Evolutionary conservation across 2,329 filamentous ascomycete species (phyloP).

Genomic region (Nemania sp.): DNA sequence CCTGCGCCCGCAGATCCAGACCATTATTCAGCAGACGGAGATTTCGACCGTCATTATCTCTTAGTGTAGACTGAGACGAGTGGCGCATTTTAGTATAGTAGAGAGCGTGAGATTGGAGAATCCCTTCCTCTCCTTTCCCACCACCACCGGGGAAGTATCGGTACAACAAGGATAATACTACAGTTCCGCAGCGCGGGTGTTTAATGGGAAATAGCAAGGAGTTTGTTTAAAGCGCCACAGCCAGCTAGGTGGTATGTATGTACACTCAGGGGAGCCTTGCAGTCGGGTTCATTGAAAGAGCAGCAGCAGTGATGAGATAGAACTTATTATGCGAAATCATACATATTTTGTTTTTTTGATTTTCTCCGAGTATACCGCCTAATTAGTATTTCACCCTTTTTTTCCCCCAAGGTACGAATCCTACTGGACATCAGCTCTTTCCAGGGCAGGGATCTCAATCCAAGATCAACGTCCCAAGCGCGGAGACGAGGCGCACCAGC

Average conservation of each 20-base stretch:
- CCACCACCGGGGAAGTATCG: conserved; percentile 10
- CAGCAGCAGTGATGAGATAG: conserved; percentile 16
- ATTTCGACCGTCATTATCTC: conserved; percentile 11
- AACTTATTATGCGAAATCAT: conserved; percentile 5
- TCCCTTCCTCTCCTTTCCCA: too few relatives aligned
- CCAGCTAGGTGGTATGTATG: too few relatives aligned
- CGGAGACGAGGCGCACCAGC: background rate
- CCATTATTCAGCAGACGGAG: conserved; percentile 35
- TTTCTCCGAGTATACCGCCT: conserved; percentile 4
- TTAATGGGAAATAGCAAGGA: conserved; percentile 13
- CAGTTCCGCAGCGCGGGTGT: conserved; percentile 22
- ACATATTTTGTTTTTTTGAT: conserved; percentile 4
- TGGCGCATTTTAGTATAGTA: background rate
- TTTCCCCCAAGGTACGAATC: too few relatives aligned
- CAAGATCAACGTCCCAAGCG: background rate
- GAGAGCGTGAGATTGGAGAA: conserved; percentile 4
- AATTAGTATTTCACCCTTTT: background rate
- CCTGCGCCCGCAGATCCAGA: conserved; percentile 39
- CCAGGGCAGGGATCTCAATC: background rate
- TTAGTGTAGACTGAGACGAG: background rate
- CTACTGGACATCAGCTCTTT: background rate
- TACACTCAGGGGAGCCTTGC: too few relatives aligned
- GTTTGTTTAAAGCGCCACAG: conserved; percentile 7
- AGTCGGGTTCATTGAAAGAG: too few relatives aligned
- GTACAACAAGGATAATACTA: too few relatives aligned